phyloP scores from a whole-genome alignment of 2,329 filamentous ascomycete genomes.

The Pseudopithomyces maydicus region DNA sequence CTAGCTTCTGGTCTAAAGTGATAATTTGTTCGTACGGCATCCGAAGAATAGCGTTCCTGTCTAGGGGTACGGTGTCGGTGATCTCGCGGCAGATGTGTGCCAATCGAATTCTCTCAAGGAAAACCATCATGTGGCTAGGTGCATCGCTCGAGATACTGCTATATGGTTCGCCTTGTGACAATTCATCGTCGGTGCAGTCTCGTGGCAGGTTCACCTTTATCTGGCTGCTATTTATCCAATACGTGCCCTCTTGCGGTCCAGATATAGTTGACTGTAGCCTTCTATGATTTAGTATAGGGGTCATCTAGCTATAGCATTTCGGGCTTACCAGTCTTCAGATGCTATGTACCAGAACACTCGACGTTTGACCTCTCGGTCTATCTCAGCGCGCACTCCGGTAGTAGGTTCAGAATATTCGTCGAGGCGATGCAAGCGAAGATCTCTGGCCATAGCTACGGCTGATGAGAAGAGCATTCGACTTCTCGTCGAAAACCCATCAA shows the following conservation, averaged over 20 bases:
- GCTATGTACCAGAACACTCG: conserved; percentile 49
- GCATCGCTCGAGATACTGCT: conserved; percentile 16
- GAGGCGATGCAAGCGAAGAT: conserved; percentile 9
- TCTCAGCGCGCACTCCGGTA: conserved; percentile 1
- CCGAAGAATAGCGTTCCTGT: conserved; percentile 16
- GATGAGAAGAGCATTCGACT: conserved; percentile 1
- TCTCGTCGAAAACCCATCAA: conserved; percentile 10
- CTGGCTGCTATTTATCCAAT: conserved; percentile 42
- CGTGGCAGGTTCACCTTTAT: conserved; percentile 44
- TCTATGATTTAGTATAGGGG: neutral
- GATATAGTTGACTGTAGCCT: conserved; percentile 16
- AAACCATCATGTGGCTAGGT: conserved; percentile 46
- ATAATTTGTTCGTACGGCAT: conserved; percentile 34
- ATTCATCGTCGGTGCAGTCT: conserved; percentile 42
- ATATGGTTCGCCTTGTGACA: conserved; percentile 14
- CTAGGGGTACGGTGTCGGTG: conserved; percentile 36
- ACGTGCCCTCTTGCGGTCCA: conserved; percentile 38
- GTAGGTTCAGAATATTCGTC: neutral
- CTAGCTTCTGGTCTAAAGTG: conserved; percentile 39
- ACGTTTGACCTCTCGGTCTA: conserved; percentile 40
- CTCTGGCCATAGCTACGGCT: conserved; percentile 7
- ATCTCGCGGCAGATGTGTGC: conserved; percentile 44
- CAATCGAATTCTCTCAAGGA: conserved; percentile 16
- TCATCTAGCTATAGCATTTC: neutral
- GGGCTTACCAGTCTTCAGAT: conserved; percentile 5